Percentiles rank a stretch among this genome's conserved stretches.
These are phyloP conservation scores for Kentomonas sorsogonicus DNA, from an alignment of 208 protist genomes.

Conservation along the genomic window DNA sequence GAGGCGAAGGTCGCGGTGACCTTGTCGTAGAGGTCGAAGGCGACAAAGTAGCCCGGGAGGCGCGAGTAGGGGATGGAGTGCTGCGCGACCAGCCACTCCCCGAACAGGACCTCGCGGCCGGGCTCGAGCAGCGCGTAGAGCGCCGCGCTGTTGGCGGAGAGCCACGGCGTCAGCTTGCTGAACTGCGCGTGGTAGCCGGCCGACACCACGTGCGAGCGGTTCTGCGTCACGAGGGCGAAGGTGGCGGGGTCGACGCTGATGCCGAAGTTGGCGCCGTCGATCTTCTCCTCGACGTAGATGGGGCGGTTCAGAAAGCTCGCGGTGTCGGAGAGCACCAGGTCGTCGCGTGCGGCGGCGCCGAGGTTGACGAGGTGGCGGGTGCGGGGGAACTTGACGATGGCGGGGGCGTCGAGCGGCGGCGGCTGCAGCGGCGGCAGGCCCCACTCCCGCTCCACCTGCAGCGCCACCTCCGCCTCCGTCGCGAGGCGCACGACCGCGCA, in stretches of 20 bases:
- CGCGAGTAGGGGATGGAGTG: slow-evolving; percentile 29
- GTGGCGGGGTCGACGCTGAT: slow-evolving; percentile 18
- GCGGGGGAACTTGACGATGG: slow-evolving; percentile 25
- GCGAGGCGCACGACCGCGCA: slow-evolving; percentile 10
- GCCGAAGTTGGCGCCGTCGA: slow-evolving; percentile 41
- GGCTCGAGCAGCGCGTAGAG: slow-evolving; percentile 22
- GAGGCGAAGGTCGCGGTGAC: slow-evolving; percentile 12
- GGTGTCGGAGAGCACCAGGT: slow-evolving; percentile 15
- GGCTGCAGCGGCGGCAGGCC: slow-evolving; percentile 13
- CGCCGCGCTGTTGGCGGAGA: slow-evolving; percentile 18
- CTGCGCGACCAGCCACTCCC: slow-evolving; percentile 34
- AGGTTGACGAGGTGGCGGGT: slow-evolving; percentile 24
- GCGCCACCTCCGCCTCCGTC: slow-evolving; percentile 11
- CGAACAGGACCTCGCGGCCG: slow-evolving; percentile 23
- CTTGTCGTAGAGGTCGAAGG: slow-evolving; percentile 36
- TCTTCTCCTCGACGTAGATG: slow-evolving; percentile 39
- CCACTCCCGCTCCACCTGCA: slow-evolving; percentile 11
- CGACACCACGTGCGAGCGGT: slow-evolving; percentile 27
- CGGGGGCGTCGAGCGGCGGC: slow-evolving; percentile 10
- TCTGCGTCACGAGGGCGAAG: slow-evolving; percentile 19
- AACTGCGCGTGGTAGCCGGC: slow-evolving; percentile 22
- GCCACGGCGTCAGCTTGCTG: slow-evolving; percentile 17
- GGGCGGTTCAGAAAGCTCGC: slow-evolving; percentile 8
- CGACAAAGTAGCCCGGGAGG: slow-evolving; percentile 30
- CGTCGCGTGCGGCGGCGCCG: slow-evolving; percentile 22